phyloP scores from a whole-genome alignment of 2,329 filamentous ascomycete genomes.

The Corynespora cassiicola region DNA sequence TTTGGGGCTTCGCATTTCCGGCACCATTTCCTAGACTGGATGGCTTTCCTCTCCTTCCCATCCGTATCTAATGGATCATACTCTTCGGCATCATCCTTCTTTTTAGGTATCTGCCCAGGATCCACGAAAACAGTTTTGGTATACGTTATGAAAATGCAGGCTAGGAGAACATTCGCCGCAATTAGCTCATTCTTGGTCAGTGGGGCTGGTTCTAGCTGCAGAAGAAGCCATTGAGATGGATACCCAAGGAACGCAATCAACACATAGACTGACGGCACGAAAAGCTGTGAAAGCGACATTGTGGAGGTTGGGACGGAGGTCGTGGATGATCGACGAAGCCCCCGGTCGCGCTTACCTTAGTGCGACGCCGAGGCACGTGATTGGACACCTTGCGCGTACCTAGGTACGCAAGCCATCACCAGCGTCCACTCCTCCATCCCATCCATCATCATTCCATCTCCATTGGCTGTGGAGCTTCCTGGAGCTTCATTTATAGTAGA shows the following conservation, averaged over 20 bases:
- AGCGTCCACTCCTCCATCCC: slow-evolving; percentile 4
- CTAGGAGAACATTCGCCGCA: slow-evolving; percentile 71
- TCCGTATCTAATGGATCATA: slow-evolving; percentile 3
- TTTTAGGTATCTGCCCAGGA: slow-evolving; percentile 60
- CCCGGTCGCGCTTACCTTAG: slow-evolving; percentile 8
- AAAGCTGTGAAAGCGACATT: slow-evolving; percentile 53
- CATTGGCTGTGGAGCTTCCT: background rate
- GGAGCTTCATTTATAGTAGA: slow-evolving; percentile 2
- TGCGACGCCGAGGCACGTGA: slow-evolving; percentile 31
- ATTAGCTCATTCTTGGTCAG: slow-evolving; percentile 63
- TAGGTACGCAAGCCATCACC: slow-evolving; percentile 2
- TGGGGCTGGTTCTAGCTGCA: slow-evolving; percentile 63
- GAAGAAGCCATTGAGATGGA: slow-evolving; percentile 74
- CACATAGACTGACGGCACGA: slow-evolving; percentile 71
- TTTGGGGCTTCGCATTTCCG: slow-evolving; percentile 77
- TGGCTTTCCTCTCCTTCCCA: slow-evolving; percentile 11
- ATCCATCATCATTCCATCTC: slow-evolving; percentile 2
- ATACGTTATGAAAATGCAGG: slow-evolving; percentile 73
- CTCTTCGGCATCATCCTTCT: slow-evolving; percentile 20
- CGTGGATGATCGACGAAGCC: slow-evolving; percentile 5
- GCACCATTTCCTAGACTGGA: slow-evolving; percentile 67
- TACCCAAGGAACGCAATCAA: slow-evolving; percentile 75
- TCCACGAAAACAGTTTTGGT: slow-evolving; percentile 66
- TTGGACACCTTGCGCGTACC: slow-evolving; percentile 10
- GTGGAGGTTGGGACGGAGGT: slow-evolving; percentile 4